Conservation (phyloP, 225 moss, liverwort and hornwort genomes). For the Polytrichum commune region DNA sequence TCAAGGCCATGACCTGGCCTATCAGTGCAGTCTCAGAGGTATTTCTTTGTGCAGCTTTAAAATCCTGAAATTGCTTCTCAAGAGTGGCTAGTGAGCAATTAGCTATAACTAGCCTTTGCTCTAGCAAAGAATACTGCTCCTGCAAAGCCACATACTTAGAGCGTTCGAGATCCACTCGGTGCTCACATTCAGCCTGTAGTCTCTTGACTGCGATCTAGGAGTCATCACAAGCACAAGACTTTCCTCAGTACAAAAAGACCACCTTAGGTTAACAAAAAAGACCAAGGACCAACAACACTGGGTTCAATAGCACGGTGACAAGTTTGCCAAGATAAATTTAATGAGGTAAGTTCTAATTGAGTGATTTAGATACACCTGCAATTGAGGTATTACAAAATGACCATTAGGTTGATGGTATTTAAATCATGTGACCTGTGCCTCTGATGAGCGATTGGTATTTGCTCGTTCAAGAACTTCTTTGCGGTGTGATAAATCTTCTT, state of each 20-base stretch:
- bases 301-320: too few species aligned
- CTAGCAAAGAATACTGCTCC: slow-evolving; percentile 48
- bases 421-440: slow-evolving; percentile 44
- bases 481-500: slow-evolving; percentile 42
- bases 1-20: slow-evolving; percentile 37
- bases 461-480: slow-evolving; percentile 53
- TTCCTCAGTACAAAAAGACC: background rate
- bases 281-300: too few species aligned
- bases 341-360: too few species aligned
- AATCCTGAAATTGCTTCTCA: slow-evolving; percentile 54
- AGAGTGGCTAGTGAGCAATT: slow-evolving; percentile 39
- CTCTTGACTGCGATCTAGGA: slow-evolving; percentile 49
- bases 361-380: too few species aligned
- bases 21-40: slow-evolving; percentile 50
- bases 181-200: slow-evolving; percentile 54
- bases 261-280: too few species aligned
- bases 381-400: too few species aligned
- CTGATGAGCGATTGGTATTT: slow-evolving; percentile 42
- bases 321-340: too few species aligned
- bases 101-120: slow-evolving; percentile 38
- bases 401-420: background rate
- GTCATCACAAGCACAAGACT: slow-evolving; percentile 1
- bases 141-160: slow-evolving; percentile 48
- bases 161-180: slow-evolving; percentile 42
- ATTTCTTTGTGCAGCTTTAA: slow-evolving; percentile 42